Percentiles rank a stretch among this genome's conserved stretches.
These are phyloP conservation scores for Backusella macrospora DNA, from an alignment of 192 early-diverging fungal species.

Conservation along the genomic window DNA sequence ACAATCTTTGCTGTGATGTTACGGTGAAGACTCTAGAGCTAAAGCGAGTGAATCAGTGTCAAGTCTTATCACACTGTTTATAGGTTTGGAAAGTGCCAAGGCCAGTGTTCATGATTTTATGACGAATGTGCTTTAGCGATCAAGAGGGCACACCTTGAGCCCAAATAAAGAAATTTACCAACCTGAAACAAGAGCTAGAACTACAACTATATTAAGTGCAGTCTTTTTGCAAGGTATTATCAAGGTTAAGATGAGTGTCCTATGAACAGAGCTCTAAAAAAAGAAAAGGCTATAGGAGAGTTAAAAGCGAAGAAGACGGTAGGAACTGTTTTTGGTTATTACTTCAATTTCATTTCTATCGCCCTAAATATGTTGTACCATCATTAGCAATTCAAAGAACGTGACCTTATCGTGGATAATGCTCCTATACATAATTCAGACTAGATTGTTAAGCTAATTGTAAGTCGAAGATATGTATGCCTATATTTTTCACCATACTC, in stretches of 20 bases:
- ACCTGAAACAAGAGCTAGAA: not conserved
- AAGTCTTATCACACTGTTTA: not conserved
- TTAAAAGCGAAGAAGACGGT: not conserved
- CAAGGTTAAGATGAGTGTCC: not conserved
- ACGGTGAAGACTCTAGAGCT: slow-evolving; percentile 4
- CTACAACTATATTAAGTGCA: not conserved
- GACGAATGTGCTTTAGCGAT: not conserved
- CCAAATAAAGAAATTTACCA: no score
- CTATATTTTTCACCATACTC: slow-evolving; percentile 20
- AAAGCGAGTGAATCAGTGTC: not conserved
- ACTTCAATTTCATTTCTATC: not conserved
- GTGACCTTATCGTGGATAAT: slow-evolving; percentile 16
- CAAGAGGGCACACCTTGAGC: no score
- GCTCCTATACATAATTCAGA: slow-evolving; percentile 12
- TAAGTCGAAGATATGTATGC: not conserved
- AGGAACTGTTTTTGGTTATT: slow-evolving; percentile 12
- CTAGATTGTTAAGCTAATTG: slow-evolving; percentile 2
- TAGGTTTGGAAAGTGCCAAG: not conserved
- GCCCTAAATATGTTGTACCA: slow-evolving; percentile 13
- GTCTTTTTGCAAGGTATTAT: slow-evolving; percentile 1
- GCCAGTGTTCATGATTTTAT: slow-evolving; percentile 5
- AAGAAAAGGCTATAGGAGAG: not conserved
- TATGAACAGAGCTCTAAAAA: slow-evolving; percentile 2
- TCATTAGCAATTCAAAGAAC: not conserved
- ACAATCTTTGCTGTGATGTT: no score